Percentiles rank a stretch among this genome's conserved stretches.
phyloP scores from a whole-genome alignment of 148 eudicot species.

The Fagopyrum esculentum region DNA sequence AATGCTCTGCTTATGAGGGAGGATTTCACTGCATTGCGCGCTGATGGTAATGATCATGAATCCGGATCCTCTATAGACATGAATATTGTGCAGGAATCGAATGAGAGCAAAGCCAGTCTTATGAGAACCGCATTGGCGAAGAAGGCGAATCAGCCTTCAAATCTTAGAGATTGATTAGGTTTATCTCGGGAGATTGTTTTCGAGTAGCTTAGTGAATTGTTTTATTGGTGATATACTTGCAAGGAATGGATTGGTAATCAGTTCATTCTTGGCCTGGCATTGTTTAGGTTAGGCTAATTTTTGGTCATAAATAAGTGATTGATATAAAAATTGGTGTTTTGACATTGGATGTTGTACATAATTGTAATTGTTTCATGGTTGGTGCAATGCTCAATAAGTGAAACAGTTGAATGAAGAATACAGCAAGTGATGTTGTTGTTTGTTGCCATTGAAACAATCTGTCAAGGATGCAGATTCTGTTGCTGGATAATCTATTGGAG shows the following conservation, averaged over 20 bases:
- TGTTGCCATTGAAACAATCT: too few species aligned
- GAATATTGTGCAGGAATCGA: conserved; percentile 19
- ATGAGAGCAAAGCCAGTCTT: conserved; percentile 21
- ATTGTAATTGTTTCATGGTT: neutral
- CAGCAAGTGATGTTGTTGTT: too few species aligned
- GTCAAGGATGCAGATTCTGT: too few species aligned
- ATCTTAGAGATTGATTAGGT: neutral
- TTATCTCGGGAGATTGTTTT: neutral
- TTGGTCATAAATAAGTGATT: neutral
- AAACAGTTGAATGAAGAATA: neutral
- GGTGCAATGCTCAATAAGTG: neutral
- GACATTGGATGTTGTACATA: neutral
- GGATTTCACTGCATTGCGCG: conserved; percentile 57
- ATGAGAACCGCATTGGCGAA: conserved; percentile 56
- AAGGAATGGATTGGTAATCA: neutral
- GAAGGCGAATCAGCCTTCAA: conserved; percentile 21
- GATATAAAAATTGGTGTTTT: neutral
- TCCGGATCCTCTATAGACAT: conserved; percentile 10
- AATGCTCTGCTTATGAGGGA: conserved; percentile 75
- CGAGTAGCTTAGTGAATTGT: neutral
- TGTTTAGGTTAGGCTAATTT: neutral
- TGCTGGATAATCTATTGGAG: too few species aligned
- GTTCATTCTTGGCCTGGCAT: neutral
- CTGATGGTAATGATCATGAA: conserved; percentile 22
- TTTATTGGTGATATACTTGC: neutral